These are phyloP conservation scores for Colletotrichum sp. DNA, from an alignment of 2,329 filamentous ascomycete genomes.

Conservation along the genomic window DNA sequence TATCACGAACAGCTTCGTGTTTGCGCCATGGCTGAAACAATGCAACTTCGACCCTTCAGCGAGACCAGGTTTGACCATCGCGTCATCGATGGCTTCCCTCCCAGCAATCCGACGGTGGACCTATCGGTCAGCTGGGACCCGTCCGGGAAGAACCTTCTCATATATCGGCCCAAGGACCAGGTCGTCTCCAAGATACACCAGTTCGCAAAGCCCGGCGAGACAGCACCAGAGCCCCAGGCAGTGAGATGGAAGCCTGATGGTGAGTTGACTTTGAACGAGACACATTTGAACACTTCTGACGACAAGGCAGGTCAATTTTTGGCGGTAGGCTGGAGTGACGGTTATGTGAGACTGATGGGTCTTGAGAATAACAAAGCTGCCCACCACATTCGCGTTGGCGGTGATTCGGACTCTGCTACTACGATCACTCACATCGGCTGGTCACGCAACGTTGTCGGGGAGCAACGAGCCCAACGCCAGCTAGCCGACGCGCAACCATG, in stretches of 20 bases:
- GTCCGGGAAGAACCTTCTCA: constrained; percentile 70
- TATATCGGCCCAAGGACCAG: constrained; percentile 82
- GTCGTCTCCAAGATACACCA: constrained; percentile 58
- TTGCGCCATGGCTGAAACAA: constrained; percentile 27
- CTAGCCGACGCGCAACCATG: constrained; percentile 27
- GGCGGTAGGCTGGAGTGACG: constrained; percentile 84
- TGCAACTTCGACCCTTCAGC: constrained; percentile 53
- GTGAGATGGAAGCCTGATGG: constrained; percentile 73
- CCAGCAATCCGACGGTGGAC: constrained; percentile 86
- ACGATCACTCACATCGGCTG: constrained; percentile 60
- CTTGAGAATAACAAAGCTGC: constrained; percentile 83
- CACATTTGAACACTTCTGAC: not conserved
- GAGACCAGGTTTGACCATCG: constrained; percentile 62
- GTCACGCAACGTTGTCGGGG: constrained; percentile 47
- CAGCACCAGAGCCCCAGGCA: constrained; percentile 47
- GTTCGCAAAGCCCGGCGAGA: constrained; percentile 41
- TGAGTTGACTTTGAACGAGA: constrained; percentile 37
- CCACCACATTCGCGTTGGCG: constrained; percentile 68
- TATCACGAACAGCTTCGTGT: constrained; percentile 15
- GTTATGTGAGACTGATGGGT: constrained; percentile 76
- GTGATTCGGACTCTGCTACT: constrained; percentile 35
- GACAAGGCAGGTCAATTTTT: constrained; percentile 70
- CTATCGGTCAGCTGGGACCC: constrained; percentile 74
- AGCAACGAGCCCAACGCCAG: constrained; percentile 6
- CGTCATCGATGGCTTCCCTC: constrained; percentile 63